Evolutionary conservation across 768 basidiomycete species (phyloP).

Genomic region (Pleurotus citrinopileatus): DNA sequence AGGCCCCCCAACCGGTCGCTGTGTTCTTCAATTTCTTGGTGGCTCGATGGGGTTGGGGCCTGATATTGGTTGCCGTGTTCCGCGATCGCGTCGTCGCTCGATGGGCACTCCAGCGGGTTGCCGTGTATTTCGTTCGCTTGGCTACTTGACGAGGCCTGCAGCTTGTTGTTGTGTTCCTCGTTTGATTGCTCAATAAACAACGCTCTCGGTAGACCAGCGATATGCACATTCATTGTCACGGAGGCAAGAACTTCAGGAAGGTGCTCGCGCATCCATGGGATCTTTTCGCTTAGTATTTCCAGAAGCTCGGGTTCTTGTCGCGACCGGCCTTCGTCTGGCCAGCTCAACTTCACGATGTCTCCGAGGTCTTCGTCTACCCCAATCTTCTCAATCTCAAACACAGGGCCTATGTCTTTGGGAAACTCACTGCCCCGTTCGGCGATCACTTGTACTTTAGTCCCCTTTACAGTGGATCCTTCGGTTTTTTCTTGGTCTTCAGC

Average conservation of each 20-base stretch:
- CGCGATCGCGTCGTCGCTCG: no score
- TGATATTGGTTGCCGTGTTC: no score
- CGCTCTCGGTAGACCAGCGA: conserved; percentile 13
- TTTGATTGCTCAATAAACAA: not conserved
- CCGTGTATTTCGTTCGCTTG: no score
- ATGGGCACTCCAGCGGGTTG: no score
- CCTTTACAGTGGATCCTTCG: not conserved
- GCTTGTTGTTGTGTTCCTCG: not conserved
- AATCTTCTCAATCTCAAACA: not conserved
- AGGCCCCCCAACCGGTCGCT: no score
- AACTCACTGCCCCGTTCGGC: no score
- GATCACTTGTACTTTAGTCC: no score
- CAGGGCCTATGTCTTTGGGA: not conserved
- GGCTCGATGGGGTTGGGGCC: no score
- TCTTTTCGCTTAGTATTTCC: conserved; percentile 1
- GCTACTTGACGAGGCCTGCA: no score
- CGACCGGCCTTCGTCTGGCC: conserved; percentile 11
- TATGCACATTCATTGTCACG: not conserved
- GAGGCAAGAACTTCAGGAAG: conserved; percentile 14
- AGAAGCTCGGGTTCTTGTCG: conserved; percentile 12
- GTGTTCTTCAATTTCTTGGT: no score
- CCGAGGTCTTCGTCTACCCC: not conserved
- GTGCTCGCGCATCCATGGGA: conserved; percentile 13
- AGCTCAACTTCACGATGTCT: conserved; percentile 16
- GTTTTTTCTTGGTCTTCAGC: not conserved